Evolutionary conservation across 441 rosid species (phyloP).

Genomic region (Viola pubescens): DNA sequence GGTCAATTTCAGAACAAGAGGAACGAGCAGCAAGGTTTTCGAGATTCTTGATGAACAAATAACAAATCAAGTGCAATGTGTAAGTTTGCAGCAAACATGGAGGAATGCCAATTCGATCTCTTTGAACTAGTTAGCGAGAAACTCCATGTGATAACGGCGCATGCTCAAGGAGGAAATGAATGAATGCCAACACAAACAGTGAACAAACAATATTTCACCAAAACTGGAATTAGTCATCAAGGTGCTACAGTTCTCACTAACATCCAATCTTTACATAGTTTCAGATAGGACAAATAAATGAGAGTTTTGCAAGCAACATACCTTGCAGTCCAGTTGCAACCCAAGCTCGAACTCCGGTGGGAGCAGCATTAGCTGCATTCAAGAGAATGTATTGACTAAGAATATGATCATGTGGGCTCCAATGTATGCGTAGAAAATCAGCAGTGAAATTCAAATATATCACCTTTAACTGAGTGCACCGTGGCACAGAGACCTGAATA

Average conservation of each 20-base stretch:
- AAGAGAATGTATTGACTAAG: slow-evolving; percentile 2
- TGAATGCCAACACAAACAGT: background rate
- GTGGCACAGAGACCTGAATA: slow-evolving; percentile 79
- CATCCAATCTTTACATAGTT: background rate
- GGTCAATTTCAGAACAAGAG: no score
- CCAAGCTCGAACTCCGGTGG: slow-evolving; percentile 71
- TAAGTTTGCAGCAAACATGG: no score
- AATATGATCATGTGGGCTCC: background rate
- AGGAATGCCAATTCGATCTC: no score
- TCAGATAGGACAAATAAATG: background rate
- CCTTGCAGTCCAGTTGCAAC: slow-evolving; percentile 75
- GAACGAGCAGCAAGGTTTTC: no score
- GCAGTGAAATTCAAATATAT: slow-evolving; percentile 1
- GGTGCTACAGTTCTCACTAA: background rate
- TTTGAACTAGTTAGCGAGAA: no score
- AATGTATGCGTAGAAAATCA: background rate
- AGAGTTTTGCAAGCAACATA: slow-evolving; percentile 15
- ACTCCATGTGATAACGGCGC: no score
- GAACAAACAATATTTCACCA: background rate
- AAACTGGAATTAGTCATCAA: background rate
- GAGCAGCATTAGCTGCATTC: slow-evolving; percentile 33
- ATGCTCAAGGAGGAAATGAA: background rate
- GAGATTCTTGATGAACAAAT: no score
- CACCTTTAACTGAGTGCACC: slow-evolving; percentile 45
- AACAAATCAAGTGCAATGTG: no score